Conservation (phyloP, 2,329 filamentous ascomycete genomes). For the Pseudocercospora musae region DNA sequence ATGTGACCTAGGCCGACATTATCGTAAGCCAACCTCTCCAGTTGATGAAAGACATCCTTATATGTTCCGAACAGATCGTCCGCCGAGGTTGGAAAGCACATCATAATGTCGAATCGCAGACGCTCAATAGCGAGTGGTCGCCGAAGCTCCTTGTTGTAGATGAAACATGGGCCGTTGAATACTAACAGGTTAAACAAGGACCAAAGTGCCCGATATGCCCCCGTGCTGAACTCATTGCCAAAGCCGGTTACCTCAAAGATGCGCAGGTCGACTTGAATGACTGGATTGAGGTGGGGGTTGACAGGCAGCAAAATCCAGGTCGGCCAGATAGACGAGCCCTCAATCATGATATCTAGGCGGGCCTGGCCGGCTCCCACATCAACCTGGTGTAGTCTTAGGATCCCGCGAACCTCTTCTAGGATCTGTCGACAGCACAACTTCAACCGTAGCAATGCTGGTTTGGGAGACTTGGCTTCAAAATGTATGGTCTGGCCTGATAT, state of each 20-base stretch:
- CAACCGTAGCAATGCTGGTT: slow-evolving; percentile 16
- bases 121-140: slow-evolving; percentile 8
- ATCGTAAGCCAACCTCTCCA: slow-evolving; percentile 18
- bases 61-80: slow-evolving; percentile 20
- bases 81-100: slow-evolving; percentile 15
- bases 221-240: slow-evolving; percentile 17
- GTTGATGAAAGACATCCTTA: slow-evolving; percentile 16
- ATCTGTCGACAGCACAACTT: slow-evolving; percentile 12
- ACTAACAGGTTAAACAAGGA: slow-evolving; percentile 13
- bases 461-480: slow-evolving; percentile 13
- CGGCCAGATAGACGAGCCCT: slow-evolving; percentile 18
- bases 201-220: slow-evolving; percentile 19
- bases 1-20: slow-evolving; percentile 19
- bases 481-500: slow-evolving; percentile 8
- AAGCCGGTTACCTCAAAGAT: slow-evolving; percentile 13
- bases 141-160: neutral
- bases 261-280: slow-evolving; percentile 9
- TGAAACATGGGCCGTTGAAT: slow-evolving; percentile 13
- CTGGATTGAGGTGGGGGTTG: slow-evolving; percentile 8
- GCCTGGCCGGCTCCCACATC: neutral
- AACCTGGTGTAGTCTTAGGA: neutral
- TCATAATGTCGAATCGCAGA: slow-evolving; percentile 14
- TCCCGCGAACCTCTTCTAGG: slow-evolving; percentile 6
- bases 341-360: slow-evolving; percentile 17
- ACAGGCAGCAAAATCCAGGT: slow-evolving; percentile 15